Percentiles rank a stretch among this genome's conserved stretches.
phyloP scores from a whole-genome alignment of 352 stramenopile genomes.

The Globisporangium parvum region DNA sequence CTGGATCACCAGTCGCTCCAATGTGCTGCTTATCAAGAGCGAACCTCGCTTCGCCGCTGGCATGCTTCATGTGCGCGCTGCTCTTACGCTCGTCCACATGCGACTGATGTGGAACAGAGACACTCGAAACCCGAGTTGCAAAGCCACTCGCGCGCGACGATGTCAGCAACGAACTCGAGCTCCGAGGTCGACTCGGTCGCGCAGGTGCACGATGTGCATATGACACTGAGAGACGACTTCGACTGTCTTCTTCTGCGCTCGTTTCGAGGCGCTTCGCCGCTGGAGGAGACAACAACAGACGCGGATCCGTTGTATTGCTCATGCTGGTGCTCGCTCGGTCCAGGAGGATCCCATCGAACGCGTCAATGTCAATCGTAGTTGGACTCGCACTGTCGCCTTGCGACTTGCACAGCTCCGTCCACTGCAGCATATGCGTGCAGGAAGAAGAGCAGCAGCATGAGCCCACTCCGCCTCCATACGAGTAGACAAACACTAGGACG shows the following conservation, averaged over 20 bases:
- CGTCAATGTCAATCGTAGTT: slow-evolving; percentile 50
- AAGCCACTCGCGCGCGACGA: slow-evolving; percentile 12
- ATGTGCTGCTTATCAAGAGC: too few species aligned
- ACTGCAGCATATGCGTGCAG: slow-evolving; percentile 19
- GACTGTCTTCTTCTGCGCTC: too few species aligned
- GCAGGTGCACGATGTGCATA: not conserved
- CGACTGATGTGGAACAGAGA: not conserved
- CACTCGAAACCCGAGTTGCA: slow-evolving; percentile 15
- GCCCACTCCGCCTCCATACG: not conserved
- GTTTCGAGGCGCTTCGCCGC: too few species aligned
- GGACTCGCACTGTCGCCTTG: slow-evolving; percentile 13
- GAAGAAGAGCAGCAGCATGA: not conserved
- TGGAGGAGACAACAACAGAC: too few species aligned
- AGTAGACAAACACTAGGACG: too few species aligned
- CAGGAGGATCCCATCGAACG: slow-evolving; percentile 42
- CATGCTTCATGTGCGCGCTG: too few species aligned
- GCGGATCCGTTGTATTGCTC: too few species aligned
- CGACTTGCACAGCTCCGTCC: slow-evolving; percentile 28
- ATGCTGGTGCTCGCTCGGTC: not conserved
- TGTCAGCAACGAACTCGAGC: slow-evolving; percentile 16
- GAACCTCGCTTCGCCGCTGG: too few species aligned
- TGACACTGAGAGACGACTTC: too few species aligned
- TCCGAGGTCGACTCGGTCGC: slow-evolving; percentile 23
- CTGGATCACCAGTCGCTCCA: too few species aligned
- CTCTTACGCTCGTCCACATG: too few species aligned